Conservation (phyloP, 2,329 filamentous ascomycete species). For the Xylaria sp. region DNA sequence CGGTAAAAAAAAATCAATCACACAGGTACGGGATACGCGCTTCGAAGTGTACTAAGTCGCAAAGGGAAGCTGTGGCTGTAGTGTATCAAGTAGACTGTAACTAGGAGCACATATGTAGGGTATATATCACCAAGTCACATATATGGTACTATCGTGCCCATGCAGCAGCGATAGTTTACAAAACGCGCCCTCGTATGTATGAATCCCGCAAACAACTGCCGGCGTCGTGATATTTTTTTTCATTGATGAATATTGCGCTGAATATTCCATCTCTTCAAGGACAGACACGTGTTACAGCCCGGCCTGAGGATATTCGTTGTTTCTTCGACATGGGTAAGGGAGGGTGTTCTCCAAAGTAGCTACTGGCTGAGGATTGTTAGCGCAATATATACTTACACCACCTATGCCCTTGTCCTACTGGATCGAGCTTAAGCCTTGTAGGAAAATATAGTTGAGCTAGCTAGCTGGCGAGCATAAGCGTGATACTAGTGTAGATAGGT, state of each 20-base stretch:
- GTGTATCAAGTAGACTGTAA: neutral
- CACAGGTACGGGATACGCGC: neutral
- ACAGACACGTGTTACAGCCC: neutral
- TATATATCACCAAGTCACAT: neutral
- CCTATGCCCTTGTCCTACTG: neutral
- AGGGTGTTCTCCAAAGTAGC: neutral
- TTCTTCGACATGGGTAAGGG: neutral
- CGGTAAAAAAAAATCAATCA: neutral
- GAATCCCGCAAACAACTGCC: too few species aligned
- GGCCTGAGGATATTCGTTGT: neutral
- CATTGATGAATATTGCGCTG: neutral
- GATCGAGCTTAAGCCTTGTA: neutral
- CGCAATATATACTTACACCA: neutral
- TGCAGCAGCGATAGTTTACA: neutral
- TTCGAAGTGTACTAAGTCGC: conserved; percentile 21
- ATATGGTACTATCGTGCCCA: neutral
- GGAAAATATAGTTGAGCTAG: neutral
- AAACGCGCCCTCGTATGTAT: neutral
- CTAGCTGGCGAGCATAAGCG: neutral
- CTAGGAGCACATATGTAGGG: neutral
- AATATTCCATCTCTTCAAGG: neutral
- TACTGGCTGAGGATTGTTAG: neutral
- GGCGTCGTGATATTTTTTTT: neutral
- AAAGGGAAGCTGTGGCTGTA: conserved; percentile 24
- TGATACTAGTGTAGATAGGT: neutral